Evolutionary conservation across 2,329 filamentous ascomycete genomes (phyloP).

Genomic region (Trichoderma hamatum): DNA sequence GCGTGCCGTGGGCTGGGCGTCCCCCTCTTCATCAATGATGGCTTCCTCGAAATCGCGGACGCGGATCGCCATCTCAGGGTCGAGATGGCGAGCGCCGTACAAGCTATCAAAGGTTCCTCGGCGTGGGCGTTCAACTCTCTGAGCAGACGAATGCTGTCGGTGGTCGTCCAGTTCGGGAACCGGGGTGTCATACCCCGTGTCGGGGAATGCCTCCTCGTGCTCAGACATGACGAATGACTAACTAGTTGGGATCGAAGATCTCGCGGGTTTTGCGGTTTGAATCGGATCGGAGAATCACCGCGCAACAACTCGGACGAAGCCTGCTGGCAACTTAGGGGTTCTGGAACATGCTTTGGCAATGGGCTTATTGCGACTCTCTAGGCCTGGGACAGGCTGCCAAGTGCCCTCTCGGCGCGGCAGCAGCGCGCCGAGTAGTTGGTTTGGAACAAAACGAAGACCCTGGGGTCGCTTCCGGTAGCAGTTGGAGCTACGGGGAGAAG

Average conservation of each 20-base stretch:
- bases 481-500: slow-evolving; percentile 2
- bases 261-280: slow-evolving; percentile 6
- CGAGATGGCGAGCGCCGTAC: slow-evolving; percentile 55
- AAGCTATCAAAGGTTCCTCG: slow-evolving; percentile 76
- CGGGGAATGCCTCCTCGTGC: slow-evolving; percentile 61
- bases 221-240: slow-evolving; percentile 62
- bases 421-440: slow-evolving; percentile 42
- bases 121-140: slow-evolving; percentile 62
- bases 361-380: neutral
- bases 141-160: slow-evolving; percentile 65
- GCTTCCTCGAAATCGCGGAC: slow-evolving; percentile 87
- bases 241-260: slow-evolving; percentile 23
- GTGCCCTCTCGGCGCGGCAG: slow-evolving; percentile 42
- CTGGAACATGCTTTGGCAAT: slow-evolving; percentile 37
- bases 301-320: slow-evolving; percentile 26
- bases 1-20: slow-evolving; percentile 48
- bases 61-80: slow-evolving; percentile 47
- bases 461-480: slow-evolving; percentile 15
- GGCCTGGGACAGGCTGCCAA: slow-evolving; percentile 9
- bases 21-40: slow-evolving; percentile 73
- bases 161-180: slow-evolving; percentile 87
- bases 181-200: slow-evolving; percentile 71
- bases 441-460: slow-evolving; percentile 37
- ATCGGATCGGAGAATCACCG: slow-evolving; percentile 2
- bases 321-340: slow-evolving; percentile 39